Evolutionary conservation across 2,329 filamentous ascomycete species (phyloP).

Genomic region (Hysterium pulicare): DNA sequence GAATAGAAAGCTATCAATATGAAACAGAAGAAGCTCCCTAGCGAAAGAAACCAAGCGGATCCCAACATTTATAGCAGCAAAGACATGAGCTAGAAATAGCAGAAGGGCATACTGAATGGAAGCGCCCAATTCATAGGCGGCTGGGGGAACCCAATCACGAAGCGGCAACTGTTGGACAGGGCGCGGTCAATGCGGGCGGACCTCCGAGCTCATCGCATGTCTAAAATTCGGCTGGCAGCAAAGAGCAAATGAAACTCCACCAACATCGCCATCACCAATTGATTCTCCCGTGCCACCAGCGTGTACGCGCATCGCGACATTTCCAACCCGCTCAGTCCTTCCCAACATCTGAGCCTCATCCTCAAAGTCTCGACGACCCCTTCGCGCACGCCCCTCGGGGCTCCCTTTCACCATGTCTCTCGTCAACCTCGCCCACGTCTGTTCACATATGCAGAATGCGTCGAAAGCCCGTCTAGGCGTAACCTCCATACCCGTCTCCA

Average conservation of each 20-base stretch:
- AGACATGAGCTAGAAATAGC: too few relatives aligned
- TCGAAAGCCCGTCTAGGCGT: slow-evolving; percentile 77
- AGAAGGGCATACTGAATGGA: too few relatives aligned
- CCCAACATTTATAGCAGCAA: slow-evolving; percentile 4
- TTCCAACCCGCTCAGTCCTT: not conserved
- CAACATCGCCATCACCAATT: not conserved
- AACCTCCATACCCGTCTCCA: slow-evolving; percentile 77
- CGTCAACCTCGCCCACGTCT: slow-evolving; percentile 72
- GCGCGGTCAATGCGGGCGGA: slow-evolving; percentile 3
- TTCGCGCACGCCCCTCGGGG: not conserved
- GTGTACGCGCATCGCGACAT: too few relatives aligned
- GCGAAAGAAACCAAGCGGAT: not conserved
- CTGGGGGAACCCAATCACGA: slow-evolving; percentile 8
- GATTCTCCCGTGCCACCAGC: too few relatives aligned
- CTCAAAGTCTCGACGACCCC: slow-evolving; percentile 1
- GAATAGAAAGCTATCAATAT: slow-evolving; percentile 1
- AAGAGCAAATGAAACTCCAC: not conserved
- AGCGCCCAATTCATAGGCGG: slow-evolving; percentile 26
- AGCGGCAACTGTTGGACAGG: too few relatives aligned
- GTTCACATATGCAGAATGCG: slow-evolving; percentile 88
- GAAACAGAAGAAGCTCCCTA: not conserved
- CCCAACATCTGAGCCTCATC: too few relatives aligned
- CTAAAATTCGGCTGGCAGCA: not conserved
- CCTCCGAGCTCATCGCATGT: slow-evolving; percentile 2
- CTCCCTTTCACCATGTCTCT: slow-evolving; percentile 59